Evolutionary conservation across 768 basidiomycete genomes (phyloP).

Genomic region (Agrocybe praecox): DNA sequence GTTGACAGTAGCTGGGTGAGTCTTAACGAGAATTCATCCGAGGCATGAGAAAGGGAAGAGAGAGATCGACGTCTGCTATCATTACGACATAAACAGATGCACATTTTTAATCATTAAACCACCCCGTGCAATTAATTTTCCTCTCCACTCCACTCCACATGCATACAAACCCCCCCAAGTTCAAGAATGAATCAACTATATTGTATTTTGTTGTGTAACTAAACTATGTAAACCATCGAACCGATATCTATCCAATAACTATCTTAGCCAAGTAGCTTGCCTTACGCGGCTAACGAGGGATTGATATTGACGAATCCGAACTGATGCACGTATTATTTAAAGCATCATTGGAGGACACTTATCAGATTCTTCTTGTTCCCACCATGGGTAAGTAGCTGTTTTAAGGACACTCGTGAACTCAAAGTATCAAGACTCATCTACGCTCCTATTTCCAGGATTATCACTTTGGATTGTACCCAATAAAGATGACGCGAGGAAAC

Average conservation of each 20-base stretch:
- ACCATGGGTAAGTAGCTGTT: constrained; percentile 1
- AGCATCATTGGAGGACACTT: background rate
- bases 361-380: background rate
- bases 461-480: constrained; percentile 75
- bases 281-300: no score
- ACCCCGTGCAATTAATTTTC: background rate
- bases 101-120: background rate
- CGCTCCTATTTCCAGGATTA: constrained; percentile 40
- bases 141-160: background rate
- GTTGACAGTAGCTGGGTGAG: constrained; percentile 74
- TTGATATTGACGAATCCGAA: background rate
- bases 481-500: constrained; percentile 38
- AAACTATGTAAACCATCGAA: background rate
- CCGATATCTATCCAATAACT: background rate
- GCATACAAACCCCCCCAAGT: background rate
- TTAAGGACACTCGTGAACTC: background rate
- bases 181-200: background rate
- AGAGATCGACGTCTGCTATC: background rate
- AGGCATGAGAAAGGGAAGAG: constrained; percentile 1
- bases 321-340: background rate
- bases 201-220: background rate
- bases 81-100: background rate
- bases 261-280: background rate
- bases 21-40: constrained; percentile 35
- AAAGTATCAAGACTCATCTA: background rate